A percentile compares a stretch with the other conserved stretches of the same genome.
phyloP scores from a whole-genome alignment of 2,329 filamentous ascomycete species.

The Aureobasidium sp. region DNA sequence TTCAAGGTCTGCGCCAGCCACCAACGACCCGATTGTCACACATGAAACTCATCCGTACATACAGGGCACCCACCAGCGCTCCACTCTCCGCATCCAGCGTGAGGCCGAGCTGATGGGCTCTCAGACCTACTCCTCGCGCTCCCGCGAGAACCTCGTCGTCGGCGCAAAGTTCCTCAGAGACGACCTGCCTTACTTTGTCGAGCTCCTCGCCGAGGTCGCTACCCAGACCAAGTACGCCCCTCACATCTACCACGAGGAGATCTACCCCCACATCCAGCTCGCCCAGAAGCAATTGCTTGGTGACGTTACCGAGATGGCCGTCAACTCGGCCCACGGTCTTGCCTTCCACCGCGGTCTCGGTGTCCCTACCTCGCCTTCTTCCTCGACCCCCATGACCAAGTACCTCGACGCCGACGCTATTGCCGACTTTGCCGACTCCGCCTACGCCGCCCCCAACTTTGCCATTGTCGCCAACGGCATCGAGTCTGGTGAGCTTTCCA shows the following conservation, averaged over 20 bases:
- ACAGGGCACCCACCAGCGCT: constrained; percentile 79
- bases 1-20: constrained; percentile 65
- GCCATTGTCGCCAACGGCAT: constrained; percentile 87
- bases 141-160: constrained; percentile 84
- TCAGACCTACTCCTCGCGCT: constrained; percentile 79
- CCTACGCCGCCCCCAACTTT: constrained; percentile 84
- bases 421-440: constrained; percentile 64
- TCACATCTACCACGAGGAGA: constrained; percentile 84
- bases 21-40: not conserved
- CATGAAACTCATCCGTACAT: constrained; percentile 14
- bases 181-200: constrained; percentile 94
- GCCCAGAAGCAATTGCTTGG: constrained; percentile 66
- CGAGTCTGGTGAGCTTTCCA: constrained; percentile 63
- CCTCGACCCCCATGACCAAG: constrained; percentile 62
- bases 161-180: constrained; percentile 91
- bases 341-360: constrained; percentile 94
- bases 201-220: constrained; percentile 87
- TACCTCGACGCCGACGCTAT: constrained; percentile 74
- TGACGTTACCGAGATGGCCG: constrained; percentile 59
- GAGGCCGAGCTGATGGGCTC: constrained; percentile 93
- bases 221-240: constrained; percentile 81
- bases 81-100: constrained; percentile 84
- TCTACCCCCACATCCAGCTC: constrained; percentile 66
- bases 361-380: constrained; percentile 62
- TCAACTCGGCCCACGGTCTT: constrained; percentile 76